Evolutionary conservation across 345 rosid species (phyloP), one percentile per base, ranked within the genome.

Genomic region (Triadica sebifera): DNA sequence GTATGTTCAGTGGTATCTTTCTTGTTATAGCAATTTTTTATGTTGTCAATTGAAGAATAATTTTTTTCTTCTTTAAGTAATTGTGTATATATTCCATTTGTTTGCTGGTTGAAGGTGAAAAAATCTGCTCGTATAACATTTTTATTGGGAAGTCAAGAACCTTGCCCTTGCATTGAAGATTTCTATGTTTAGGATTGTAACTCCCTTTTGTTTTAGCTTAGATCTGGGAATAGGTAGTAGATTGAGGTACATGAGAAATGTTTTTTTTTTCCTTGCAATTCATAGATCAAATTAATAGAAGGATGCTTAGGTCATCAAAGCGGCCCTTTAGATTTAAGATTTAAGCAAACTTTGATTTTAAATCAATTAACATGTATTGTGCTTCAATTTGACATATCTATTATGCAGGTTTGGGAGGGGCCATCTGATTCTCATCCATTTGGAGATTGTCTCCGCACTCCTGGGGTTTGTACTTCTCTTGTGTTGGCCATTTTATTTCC

Each of bases 371-470:
- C 25, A 51, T 15, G 2, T 17, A 37, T 22, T 5, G 50, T 15
- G 4, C 58, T 45, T 11, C 43, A 11, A n/a, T 51, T 78, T 73
- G 55, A 41, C 55, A 9, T 74, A 37, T 74, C 47, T 72, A 29
- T 79, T 64, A 72, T 66, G 7, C 71, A 90, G 95, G 88, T 84
- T 62, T 80, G 81, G 75, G 96, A 86, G 67, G 94, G 89, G 67
- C 84, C 82, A 72, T 84, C 83, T 25, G 85, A 86, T 69, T 76
- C 72, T 75, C 87, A 80, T 57, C 82, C 82, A 83, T 68, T 80
- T 24, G 80, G 82, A 70, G 89, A 85, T n/a, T 79, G 75, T 79
- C 82, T 90, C 76, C 86, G n/a, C 57, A 94, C 96, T 78, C 98
- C 97, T 57, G 93, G 86, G 96, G 98, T 91, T 72, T 69, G 87